A percentile compares a stretch with the other conserved stretches of the same genome.
Conservation (phyloP, 768 basidiomycete genomes). For the Tricholoma terreum region DNA sequence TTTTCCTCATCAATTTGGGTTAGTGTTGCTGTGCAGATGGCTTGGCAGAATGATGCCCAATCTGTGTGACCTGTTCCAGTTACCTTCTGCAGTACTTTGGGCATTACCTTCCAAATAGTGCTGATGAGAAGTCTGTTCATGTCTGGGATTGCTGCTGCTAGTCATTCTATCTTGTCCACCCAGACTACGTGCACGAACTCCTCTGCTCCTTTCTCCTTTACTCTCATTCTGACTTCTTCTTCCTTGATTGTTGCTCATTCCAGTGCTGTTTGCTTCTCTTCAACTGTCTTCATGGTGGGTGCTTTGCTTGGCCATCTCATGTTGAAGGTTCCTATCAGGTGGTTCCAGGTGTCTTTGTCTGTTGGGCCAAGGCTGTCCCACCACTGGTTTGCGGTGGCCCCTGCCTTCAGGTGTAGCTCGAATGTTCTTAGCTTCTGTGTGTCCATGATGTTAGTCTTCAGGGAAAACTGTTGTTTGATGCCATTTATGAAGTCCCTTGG, state of each 20-base stretch:
- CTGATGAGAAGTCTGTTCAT: constrained; percentile 14
- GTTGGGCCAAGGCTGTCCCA: constrained; percentile 1
- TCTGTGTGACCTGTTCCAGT: constrained; percentile 3
- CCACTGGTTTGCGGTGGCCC: constrained; percentile 12
- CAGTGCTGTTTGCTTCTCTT: too few species aligned
- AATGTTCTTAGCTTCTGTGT: constrained; percentile 7
- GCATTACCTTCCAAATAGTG: constrained; percentile 7
- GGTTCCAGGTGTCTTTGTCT: constrained; percentile 9
- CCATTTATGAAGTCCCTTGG: constrained; percentile 19
- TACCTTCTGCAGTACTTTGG: background rate
- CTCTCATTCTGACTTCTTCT: constrained; percentile 14
- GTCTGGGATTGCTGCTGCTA: constrained; percentile 13
- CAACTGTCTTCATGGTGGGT: constrained; percentile 9
- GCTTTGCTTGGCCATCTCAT: constrained; percentile 14
- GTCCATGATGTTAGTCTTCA: constrained; percentile 5
- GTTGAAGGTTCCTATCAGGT: constrained; percentile 10
- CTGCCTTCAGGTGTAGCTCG: constrained; percentile 8
- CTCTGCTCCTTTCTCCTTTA: constrained; percentile 14
- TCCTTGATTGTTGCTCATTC: constrained; percentile 5
- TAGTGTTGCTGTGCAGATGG: background rate
- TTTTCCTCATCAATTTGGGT: background rate
- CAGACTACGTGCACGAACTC: constrained; percentile 20
- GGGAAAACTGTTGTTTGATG: constrained; percentile 6
- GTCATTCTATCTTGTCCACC: constrained; percentile 18
- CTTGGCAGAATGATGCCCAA: constrained; percentile 14